These are phyloP conservation scores for Gnetum montanum DNA, from an alignment of 75 land plant genomes.

Conservation along the genomic window DNA sequence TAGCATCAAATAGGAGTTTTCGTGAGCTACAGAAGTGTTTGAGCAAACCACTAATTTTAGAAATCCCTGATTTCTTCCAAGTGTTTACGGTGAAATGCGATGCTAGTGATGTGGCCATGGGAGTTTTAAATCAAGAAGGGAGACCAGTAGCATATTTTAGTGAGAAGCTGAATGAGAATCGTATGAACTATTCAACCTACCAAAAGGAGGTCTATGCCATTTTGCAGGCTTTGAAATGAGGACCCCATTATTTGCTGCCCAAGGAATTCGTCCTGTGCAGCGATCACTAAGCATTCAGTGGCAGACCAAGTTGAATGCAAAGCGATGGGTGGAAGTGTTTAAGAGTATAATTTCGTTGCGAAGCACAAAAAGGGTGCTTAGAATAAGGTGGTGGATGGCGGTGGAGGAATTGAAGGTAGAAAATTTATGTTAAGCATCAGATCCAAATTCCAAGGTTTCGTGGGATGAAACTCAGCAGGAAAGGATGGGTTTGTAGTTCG, in stretches of 20 bases:
- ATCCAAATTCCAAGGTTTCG: too few species aligned
- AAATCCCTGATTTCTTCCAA: not conserved
- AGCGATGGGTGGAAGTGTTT: too few species aligned
- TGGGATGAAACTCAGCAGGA: too few species aligned
- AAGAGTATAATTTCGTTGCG: too few species aligned
- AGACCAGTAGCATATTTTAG: not conserved
- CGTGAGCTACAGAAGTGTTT: not conserved
- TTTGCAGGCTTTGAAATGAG: not conserved
- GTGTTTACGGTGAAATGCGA: not conserved
- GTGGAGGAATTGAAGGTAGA: too few species aligned
- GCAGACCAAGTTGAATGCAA: too few species aligned
- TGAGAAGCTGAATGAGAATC: not conserved
- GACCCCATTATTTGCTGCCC: not conserved
- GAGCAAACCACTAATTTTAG: not conserved
- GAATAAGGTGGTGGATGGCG: too few species aligned
- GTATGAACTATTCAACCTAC: not conserved
- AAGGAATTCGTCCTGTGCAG: not conserved
- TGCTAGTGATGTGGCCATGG: not conserved
- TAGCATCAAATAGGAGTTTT: not conserved
- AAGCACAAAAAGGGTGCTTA: too few species aligned
- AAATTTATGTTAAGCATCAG: too few species aligned
- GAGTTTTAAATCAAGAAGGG: not conserved
- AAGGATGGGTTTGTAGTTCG: too few species aligned
- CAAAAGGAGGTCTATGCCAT: not conserved
- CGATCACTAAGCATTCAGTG: too few species aligned